Base-by-base conservation (phyloP, 163 green algal species). In the Scenedesmus sp. region DNA sequence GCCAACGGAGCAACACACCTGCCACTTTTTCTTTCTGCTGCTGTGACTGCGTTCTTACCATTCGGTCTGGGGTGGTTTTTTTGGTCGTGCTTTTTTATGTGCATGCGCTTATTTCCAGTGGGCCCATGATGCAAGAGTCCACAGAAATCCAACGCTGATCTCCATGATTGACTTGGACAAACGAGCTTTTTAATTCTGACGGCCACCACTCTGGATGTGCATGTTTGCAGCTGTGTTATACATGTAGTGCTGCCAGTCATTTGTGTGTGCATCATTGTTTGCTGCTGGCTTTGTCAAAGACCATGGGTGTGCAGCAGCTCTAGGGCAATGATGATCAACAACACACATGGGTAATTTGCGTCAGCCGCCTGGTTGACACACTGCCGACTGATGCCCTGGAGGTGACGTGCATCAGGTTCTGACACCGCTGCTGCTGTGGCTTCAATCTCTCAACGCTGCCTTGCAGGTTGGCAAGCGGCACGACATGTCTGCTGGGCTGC, bases 401-500 rank as follows among this genome's bases (percentile, higher is more conserved):
- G 43, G 9, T 81, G 76, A 40, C 6, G 2, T 53, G 7, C 53
- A 37, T 10, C 4, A 61, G 15, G 35, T 44, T 22, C 68, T 51
- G 9, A 24, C 56, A 9, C 76, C 86, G 86, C 30, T 89, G 84
- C 61, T 89, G 84, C 84, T 89, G 83, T 6, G 7, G 30, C n/a
- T 84, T 30, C n/a, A 37, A 81, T 16, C 81, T 87, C n/a, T 87
- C 6, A 42, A 24, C 83, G 43, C 37, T 78, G n/a, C 46, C 73
- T 84, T 88, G 65, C 87, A 97, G 94, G 83, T 97, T 2, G 95
- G 95, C 30, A 89, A 92, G 68, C 82, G 94, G 61, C 95, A 97
- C 56, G 94, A 96, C 42, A 72, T 96, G 24, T 95, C 90, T 89
- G 94, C 94, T n/a, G 98, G 97, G 0, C 94, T 99, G 84, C 95